phyloP scores from a whole-genome alignment of 2,329 filamentous ascomycete genomes.

The Exophiala mesophila region DNA sequence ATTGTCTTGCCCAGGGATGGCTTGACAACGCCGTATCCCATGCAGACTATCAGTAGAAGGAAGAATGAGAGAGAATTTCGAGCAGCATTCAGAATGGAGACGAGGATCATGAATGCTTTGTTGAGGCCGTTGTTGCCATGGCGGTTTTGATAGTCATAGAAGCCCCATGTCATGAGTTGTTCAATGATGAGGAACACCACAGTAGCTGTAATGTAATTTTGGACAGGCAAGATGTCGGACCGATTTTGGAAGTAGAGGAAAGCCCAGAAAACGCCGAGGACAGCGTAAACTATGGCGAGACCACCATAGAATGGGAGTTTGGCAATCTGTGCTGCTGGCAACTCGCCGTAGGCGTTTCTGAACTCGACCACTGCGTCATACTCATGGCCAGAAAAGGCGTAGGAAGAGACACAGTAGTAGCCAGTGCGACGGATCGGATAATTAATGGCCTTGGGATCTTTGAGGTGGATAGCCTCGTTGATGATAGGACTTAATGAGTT shows the following conservation, averaged over 20 bases:
- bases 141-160: conserved; percentile 93
- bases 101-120: conserved; percentile 81
- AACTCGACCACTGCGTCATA: conserved; percentile 85
- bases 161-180: conserved; percentile 98
- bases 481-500: conserved; percentile 67
- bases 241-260: conserved; percentile 94
- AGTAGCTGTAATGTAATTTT: conserved; percentile 98
- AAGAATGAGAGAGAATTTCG: conserved; percentile 99
- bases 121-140: conserved; percentile 78
- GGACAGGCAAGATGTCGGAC: conserved; percentile 89
- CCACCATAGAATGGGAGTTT: conserved; percentile 97
- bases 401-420: conserved; percentile 89
- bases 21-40: conserved; percentile 99
- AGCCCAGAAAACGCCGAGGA: conserved; percentile 82
- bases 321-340: conserved; percentile 90
- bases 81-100: conserved; percentile 88
- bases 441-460: conserved; percentile 64
- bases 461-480: conserved; percentile 77
- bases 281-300: conserved; percentile 86
- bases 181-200: conserved; percentile 89
- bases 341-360: conserved; percentile 91
- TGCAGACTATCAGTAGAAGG: conserved; percentile 93
- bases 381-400: conserved; percentile 59
- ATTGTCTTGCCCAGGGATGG: conserved; percentile 86
- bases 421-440: conserved; percentile 86